These are phyloP conservation scores for Globisporangium paddicum DNA, from an alignment of 352 stramenopile genomes.

Conservation along the genomic window DNA sequence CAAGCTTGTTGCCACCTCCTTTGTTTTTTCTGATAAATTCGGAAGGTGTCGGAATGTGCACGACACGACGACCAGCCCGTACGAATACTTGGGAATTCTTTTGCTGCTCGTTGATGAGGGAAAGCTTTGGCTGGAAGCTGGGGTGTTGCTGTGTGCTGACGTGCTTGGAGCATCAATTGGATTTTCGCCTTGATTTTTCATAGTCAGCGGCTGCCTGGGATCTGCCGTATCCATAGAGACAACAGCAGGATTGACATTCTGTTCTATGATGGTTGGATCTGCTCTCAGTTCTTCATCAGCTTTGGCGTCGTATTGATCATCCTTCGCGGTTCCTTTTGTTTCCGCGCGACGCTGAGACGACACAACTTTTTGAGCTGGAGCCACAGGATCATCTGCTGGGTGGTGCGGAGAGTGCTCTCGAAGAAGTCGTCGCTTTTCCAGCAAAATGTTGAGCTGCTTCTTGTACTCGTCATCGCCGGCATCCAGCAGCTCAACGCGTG, in stretches of 20 bases:
- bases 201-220: not conserved
- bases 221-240: not conserved
- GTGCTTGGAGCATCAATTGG: not conserved
- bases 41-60: conserved; percentile 57
- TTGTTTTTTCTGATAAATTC: conserved; percentile 42
- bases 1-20: conserved; percentile 45
- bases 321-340: not conserved
- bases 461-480: conserved; percentile 30
- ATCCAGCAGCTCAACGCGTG: conserved; percentile 13
- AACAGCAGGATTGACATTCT: not conserved
- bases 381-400: conserved; percentile 3
- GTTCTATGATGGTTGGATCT: not conserved
- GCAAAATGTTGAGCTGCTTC: conserved; percentile 35
- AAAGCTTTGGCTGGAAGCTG: not conserved
- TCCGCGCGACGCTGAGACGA: not conserved
- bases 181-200: not conserved
- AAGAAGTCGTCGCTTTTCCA: conserved; percentile 35
- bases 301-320: not conserved
- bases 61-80: conserved; percentile 48
- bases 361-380: conserved; percentile 2
- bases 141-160: not conserved
- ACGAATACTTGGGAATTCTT: conserved; percentile 13
- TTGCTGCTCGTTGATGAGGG: not conserved
- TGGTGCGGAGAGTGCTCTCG: conserved; percentile 19
- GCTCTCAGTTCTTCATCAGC: not conserved